Evolutionary conservation across 306 rosid genomes (phyloP).

Genomic region (Ziziphus jujuba): DNA sequence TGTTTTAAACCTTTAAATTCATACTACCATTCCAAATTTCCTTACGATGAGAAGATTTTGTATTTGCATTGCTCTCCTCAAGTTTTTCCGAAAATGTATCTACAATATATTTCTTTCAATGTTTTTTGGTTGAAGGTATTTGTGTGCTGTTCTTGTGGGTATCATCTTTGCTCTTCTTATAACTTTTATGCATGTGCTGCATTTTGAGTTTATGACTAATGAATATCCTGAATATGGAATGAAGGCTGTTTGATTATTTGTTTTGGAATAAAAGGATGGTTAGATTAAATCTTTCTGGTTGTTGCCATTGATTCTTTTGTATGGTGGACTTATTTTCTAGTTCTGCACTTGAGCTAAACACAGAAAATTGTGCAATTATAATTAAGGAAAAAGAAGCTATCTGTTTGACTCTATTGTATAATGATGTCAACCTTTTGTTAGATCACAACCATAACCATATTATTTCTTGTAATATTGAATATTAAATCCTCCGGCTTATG

Average conservation of each 20-base stretch:
- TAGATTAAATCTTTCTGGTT: neutral
- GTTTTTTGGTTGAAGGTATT: neutral
- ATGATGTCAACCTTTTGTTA: neutral
- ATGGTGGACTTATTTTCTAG: neutral
- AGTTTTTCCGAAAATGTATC: neutral
- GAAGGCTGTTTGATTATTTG: neutral
- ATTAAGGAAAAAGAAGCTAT: neutral
- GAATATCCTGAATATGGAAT: neutral
- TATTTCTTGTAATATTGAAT: neutral
- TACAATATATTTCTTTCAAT: neutral
- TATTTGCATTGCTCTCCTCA: neutral
- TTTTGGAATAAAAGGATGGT: neutral
- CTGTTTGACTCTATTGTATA: neutral
- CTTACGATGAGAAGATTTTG: too few species aligned
- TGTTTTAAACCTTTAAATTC: too few species aligned
- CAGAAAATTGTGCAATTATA: neutral
- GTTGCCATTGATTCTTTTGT: neutral
- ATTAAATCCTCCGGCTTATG: constrained; percentile 3
- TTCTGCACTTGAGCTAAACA: neutral
- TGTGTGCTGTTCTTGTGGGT: neutral
- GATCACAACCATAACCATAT: neutral
- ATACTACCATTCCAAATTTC: too few species aligned
- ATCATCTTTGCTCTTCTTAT: neutral
- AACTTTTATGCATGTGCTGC: neutral
- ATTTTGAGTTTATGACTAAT: neutral